These are phyloP conservation scores for Fusarium oligoseptatum DNA, from an alignment of 2,329 filamentous ascomycete species.

Conservation along the genomic window DNA sequence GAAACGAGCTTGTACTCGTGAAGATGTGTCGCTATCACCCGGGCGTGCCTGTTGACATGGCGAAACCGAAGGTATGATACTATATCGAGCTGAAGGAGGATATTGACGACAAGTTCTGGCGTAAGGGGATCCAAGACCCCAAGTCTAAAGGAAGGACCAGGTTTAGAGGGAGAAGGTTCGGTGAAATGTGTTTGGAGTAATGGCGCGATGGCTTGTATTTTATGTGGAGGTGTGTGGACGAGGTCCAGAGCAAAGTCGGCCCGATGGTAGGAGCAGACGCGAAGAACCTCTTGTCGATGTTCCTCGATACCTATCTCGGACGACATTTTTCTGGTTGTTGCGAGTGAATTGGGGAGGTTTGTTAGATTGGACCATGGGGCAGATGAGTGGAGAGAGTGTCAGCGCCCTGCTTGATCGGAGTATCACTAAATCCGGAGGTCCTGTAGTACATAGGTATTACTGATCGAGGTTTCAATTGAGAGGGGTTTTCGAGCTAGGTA, in stretches of 20 bases:
- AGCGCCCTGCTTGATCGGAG: neutral
- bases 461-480: neutral
- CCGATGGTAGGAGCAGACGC: slow-evolving; percentile 20
- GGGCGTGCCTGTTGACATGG: neutral
- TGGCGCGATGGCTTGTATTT: neutral
- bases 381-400: neutral
- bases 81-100: slow-evolving; percentile 10
- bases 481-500: neutral
- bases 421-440: neutral
- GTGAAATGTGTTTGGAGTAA: slow-evolving; percentile 2
- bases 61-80: slow-evolving; percentile 1
- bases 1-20: slow-evolving; percentile 7
- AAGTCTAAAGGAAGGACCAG: neutral
- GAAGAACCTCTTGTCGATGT: neutral
- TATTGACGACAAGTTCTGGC: neutral
- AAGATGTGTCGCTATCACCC: neutral
- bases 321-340: too few species aligned
- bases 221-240: neutral
- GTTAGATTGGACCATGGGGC: neutral
- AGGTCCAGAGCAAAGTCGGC: slow-evolving; percentile 3
- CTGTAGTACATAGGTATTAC: too few species aligned
- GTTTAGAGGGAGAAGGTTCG: neutral
- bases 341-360: rapidly evolving
- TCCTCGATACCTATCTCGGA: neutral
- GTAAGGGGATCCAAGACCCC: slow-evolving; percentile 4